Evolutionary conservation across 352 stramenopile genomes (phyloP), one percentile per base, ranked within the genome.

Genomic region (Phytophthora aleatoria): DNA sequence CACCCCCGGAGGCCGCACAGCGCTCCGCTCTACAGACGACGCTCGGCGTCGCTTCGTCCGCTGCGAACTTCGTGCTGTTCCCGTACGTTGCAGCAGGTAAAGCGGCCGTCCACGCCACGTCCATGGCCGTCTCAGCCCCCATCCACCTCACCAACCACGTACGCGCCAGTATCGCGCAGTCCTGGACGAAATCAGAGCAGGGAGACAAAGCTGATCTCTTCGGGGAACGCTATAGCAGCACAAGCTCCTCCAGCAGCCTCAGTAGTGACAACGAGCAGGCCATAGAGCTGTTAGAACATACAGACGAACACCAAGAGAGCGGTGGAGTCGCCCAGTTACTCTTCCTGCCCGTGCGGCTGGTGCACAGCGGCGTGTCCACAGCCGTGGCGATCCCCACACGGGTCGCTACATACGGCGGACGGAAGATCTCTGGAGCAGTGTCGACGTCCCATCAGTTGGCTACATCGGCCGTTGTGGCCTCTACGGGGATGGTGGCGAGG

Each of bases 71-170:
- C 16, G 73, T 89, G 71, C 64, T 92, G 5, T 75, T 75, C 24
- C 84, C 83, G 47, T 91, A 89, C 67, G 68, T 90, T 6, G 65
- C 76, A 12, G 83, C 82, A 1, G 80, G 82, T 30, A 85, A 81
- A 65, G 83, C 57, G 12, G 83, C 75, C 39, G 80, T 83, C 30
- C 67, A 84, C 12, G 84, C 76, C 10, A 90, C 81, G 62, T 81
- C 78, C 10, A 79, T 77, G 52, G 84, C 77, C 0, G 79, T 90
- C 5, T 61, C 80, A 2, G 84, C 80, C 26, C 81, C 84, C 13
- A 73, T 89, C 52, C 76, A 86, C 41, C 59, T 90, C 16, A 83
- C 79, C 1, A 74, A 73, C 10, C 81, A 81, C 52, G 71, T 90
- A 8, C 78, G 76, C 8, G 61, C 72, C 50, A 79, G 76, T 20